Evolutionary conservation across 345 rosid genomes (phyloP), one percentile per base, ranked within the genome.

Genomic region (Hirschfeldia incana): DNA sequence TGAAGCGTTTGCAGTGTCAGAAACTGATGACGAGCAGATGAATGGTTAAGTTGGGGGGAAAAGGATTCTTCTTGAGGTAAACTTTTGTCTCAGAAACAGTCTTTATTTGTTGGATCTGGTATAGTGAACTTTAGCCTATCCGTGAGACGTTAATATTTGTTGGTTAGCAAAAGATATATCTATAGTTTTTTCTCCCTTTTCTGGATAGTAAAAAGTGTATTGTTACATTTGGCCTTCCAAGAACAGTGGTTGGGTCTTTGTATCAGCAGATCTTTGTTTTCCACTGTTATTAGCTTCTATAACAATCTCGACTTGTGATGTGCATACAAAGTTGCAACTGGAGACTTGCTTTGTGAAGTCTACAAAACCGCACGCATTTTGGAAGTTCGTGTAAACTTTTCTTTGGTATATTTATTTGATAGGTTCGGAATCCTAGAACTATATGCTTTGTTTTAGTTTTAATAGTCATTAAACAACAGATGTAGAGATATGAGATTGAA

Each of bases 31-130:
- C 65, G 69, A 75, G 76, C 34, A 69, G 42, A 37, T 12, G 61
- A 67, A 37, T 67, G 67, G 15, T 76, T 67, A 73, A 61, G 39
- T 58, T 58, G 21, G 21, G 32, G 65, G 62, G 6, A 17, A 11
- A 26, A 65, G 21, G 34, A 59, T 17, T 69, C 11, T 70, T 58
- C 86, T 90, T 86, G 89, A 86, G 89, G 89, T 84, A 87, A 80
- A 30, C 3, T 80, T 59, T 66, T 79, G 72, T 75, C 72, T 65
- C 63, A 64, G 76, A 65, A 75, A 67, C 74, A 29, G 9, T 37
- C 61, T 69, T 64, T 63, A 64, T 53, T 37, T 64, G 71, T 37
- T 80, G 44, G 70, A 62, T 70, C 44, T 65, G 69, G 36, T 57
- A 37, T 55, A 75, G 76, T 55, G 64, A 65, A 64, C 68, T 27